Conservation (phyloP, 2,329 filamentous ascomycete species). For the Fusarium fujikuroi region DNA sequence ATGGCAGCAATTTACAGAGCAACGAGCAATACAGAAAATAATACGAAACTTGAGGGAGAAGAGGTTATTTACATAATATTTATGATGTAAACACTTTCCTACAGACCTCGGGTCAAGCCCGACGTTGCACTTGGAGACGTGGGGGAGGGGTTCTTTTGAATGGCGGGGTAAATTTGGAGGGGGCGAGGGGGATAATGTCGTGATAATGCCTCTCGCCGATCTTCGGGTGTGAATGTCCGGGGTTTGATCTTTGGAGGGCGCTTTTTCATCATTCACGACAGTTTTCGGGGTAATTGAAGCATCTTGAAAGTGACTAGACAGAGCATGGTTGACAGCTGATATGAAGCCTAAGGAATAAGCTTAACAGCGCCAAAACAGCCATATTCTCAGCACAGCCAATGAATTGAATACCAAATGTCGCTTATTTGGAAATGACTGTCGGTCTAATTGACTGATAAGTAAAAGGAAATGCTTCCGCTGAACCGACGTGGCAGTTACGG, state of each 20-base stretch:
- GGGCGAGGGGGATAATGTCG: conserved; percentile 19
- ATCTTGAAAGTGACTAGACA: not conserved
- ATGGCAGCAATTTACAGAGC: conserved; percentile 44
- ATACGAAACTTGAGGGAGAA: no score
- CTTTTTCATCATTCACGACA: not conserved
- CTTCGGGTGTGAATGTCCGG: conserved; percentile 12
- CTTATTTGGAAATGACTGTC: not conserved
- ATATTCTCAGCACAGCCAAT: not conserved
- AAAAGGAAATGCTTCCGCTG: not conserved
- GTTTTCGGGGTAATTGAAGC: not conserved
- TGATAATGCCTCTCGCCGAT: conserved; percentile 36
- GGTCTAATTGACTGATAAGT: not conserved
- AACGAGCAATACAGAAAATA: no score
- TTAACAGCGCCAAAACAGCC: not conserved
- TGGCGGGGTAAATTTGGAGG: conserved; percentile 34
- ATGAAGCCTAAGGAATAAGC: not conserved
- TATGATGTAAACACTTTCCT: not conserved
- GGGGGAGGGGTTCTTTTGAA: conserved; percentile 14
- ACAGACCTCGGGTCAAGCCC: conserved; percentile 19
- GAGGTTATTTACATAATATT: conserved; percentile 1
- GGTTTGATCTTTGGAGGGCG: conserved; percentile 15
- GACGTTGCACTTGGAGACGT: conserved; percentile 12
- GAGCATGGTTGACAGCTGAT: no score
- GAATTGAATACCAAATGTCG: not conserved
- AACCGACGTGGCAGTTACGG: not conserved